Conservation (phyloP, 2,329 filamentous ascomycete species). For the Claviceps sp. region DNA sequence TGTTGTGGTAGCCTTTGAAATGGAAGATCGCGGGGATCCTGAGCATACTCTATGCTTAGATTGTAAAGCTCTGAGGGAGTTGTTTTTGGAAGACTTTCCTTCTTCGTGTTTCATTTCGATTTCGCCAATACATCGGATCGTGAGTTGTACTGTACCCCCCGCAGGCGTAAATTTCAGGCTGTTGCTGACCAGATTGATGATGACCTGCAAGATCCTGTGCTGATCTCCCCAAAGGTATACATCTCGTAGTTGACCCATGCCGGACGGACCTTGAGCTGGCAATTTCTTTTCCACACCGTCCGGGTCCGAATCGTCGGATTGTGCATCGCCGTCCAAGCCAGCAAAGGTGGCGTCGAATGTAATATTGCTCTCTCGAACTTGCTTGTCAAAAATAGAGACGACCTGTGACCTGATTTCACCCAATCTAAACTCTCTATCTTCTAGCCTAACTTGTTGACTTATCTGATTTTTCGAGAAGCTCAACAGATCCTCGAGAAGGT, state of each 20-base stretch:
- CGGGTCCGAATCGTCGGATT: constrained; percentile 19
- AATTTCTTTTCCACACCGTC: constrained; percentile 24
- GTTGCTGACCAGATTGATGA: constrained; percentile 88
- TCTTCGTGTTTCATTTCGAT: constrained; percentile 28
- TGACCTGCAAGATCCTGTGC: constrained; percentile 79
- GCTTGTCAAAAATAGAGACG: constrained; percentile 77
- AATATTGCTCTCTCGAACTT: constrained; percentile 68
- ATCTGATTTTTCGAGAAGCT: constrained; percentile 95
- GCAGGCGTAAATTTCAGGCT: constrained; percentile 79
- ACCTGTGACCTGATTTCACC: constrained; percentile 77
- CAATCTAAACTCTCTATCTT: constrained; percentile 74
- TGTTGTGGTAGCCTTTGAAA: constrained; percentile 24
- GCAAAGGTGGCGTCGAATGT: constrained; percentile 60
- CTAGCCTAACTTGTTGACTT: constrained; percentile 66
- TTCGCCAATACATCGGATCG: constrained; percentile 61
- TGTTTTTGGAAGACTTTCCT: constrained; percentile 35
- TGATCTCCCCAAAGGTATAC: constrained; percentile 90
- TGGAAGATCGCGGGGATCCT: constrained; percentile 36
- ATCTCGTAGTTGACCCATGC: constrained; percentile 59
- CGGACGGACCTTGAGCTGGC: constrained; percentile 49
- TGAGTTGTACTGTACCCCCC: constrained; percentile 60
- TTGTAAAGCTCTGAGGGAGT: constrained; percentile 21
- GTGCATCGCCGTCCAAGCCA: constrained; percentile 14
- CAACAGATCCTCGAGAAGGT: constrained; percentile 76
- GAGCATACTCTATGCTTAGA: constrained; percentile 34